Base-by-base conservation (phyloP, 495 filamentous ascomycete genomes). In the Penicillium argentinense region DNA sequence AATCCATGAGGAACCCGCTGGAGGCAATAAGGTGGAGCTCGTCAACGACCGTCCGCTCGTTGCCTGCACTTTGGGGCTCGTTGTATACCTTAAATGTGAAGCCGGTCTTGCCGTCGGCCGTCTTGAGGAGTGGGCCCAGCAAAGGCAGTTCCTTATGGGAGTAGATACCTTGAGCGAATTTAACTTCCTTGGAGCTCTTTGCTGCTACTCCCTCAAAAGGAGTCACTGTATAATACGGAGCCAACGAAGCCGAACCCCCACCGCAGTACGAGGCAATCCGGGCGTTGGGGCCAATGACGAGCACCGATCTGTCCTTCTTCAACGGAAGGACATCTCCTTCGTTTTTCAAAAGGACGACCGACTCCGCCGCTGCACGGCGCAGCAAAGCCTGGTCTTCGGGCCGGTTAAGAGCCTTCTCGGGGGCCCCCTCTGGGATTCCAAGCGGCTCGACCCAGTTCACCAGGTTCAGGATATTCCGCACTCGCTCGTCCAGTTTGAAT, bases 261-360 rank as follows among this genome's bases (percentile, higher is more conserved):
- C 90, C 89, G 40, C 86, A 84, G 39, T 85, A 86, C 26, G 87
- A 84, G 0, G 88, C 85, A 38, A 84, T 68, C 52, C 87, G 87
- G 25, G 86, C 78, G 59, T 91, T 92, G 11, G 88, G 88, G 5
- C 88, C 88, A 45, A 96, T 93, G 23, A 93, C 76, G 6, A 88
- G 82, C 34, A 92, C 75, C 36, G 75, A 73, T 24, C 79, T 77
- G 16, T 76, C 71, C 51, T 78, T 82, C 39, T 77, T 79, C 12
- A 92, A 64, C 2, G 88, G 88, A 5, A 92, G 67, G 14, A 83
- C 62, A 12, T 66, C 62, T 1, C 77, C 76, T 27, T 89, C 79
- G 49, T 93, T 93, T 63, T 91, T 91, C 46, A 95, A 71, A 12
- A 95, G 74, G 2, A 89, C 88, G 9, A 92, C 76, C 2, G 85